Percentiles rank a stretch among this genome's conserved stretches.
phyloP scores from a whole-genome alignment of 2,329 filamentous ascomycete genomes.

The Aspergillus clavatus region DNA sequence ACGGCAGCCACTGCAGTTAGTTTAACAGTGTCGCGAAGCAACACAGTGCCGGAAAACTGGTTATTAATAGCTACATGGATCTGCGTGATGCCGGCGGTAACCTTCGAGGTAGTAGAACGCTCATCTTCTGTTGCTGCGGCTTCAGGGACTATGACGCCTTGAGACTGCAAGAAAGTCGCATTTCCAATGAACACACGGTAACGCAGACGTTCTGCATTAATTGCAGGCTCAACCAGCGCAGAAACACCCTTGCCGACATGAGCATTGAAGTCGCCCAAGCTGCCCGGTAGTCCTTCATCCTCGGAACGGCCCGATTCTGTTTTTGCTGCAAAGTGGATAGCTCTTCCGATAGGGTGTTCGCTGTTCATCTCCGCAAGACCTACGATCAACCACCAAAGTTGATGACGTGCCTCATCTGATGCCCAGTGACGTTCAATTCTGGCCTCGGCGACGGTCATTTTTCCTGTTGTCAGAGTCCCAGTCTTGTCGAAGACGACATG shows the following conservation, averaged over 20 bases:
- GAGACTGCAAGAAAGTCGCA: constrained; percentile 67
- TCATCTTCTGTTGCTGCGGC: constrained; percentile 32
- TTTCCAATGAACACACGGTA: constrained; percentile 85
- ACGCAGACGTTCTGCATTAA: constrained; percentile 61
- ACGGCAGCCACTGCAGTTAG: constrained; percentile 76
- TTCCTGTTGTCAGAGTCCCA: constrained; percentile 87
- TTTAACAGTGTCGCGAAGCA: constrained; percentile 87
- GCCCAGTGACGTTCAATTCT: constrained; percentile 66
- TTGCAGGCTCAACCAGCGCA: constrained; percentile 72
- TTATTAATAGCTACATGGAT: constrained; percentile 88
- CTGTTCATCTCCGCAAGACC: constrained; percentile 94
- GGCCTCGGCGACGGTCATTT: constrained; percentile 81
- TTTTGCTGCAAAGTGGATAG: constrained; percentile 72
- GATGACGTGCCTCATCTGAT: constrained; percentile 60
- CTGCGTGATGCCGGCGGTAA: constrained; percentile 68
- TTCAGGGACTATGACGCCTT: constrained; percentile 53
- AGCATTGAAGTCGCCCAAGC: constrained; percentile 77
- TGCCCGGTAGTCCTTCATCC: constrained; percentile 75
- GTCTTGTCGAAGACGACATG: constrained; percentile 95
- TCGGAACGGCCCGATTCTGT: constrained; percentile 65
- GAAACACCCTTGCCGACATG: constrained; percentile 79
- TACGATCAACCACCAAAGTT: constrained; percentile 92
- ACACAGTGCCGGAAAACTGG: constrained; percentile 73
- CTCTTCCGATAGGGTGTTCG: constrained; percentile 92
- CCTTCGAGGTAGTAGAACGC: constrained; percentile 26